Conservation (phyloP, 2,329 filamentous ascomycete genomes). For the Thyridium curvatum region DNA sequence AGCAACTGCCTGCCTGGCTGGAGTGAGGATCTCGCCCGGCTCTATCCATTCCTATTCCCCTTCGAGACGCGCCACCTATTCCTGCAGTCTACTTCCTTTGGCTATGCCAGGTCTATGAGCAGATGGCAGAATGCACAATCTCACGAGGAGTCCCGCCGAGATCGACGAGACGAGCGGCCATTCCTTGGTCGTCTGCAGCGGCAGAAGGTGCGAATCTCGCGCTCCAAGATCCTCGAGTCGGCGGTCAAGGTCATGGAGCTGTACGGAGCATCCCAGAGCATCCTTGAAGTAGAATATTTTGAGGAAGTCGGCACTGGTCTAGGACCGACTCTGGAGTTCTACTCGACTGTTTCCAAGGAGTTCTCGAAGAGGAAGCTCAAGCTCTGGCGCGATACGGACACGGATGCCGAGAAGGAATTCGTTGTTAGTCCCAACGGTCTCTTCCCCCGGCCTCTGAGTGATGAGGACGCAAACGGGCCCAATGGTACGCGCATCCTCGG, state of each 20-base stretch:
- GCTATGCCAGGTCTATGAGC: constrained; percentile 94
- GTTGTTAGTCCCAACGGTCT: constrained; percentile 79
- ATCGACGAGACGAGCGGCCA: constrained; percentile 82
- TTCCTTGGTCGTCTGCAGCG: constrained; percentile 88
- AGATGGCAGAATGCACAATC: constrained; percentile 92
- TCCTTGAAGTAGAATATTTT: constrained; percentile 96
- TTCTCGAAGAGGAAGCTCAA: constrained; percentile 97
- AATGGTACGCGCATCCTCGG: constrained; percentile 84
- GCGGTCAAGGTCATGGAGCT: constrained; percentile 98
- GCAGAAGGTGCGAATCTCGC: constrained; percentile 96
- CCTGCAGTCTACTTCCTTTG: constrained; percentile 95
- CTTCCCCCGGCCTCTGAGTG: constrained; percentile 86
- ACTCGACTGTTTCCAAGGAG: constrained; percentile 93
- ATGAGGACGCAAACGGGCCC: constrained; percentile 65
- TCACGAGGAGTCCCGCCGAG: constrained; percentile 71
- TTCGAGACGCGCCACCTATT: constrained; percentile 97
- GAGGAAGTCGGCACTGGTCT: constrained; percentile 96
- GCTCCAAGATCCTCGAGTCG: constrained; percentile 90
- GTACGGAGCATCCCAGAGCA: constrained; percentile 93
- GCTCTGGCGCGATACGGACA: constrained; percentile 91
- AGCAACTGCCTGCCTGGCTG: constrained; percentile 93
- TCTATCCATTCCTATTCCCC: constrained; percentile 95
- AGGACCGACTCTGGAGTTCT: constrained; percentile 94
- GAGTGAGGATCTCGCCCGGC: constrained; percentile 88
- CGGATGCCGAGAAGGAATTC: constrained; percentile 65